These are phyloP conservation scores for Rhodofomes roseus DNA, from an alignment of 1,284 basidiomycete species.

Conservation along the genomic window DNA sequence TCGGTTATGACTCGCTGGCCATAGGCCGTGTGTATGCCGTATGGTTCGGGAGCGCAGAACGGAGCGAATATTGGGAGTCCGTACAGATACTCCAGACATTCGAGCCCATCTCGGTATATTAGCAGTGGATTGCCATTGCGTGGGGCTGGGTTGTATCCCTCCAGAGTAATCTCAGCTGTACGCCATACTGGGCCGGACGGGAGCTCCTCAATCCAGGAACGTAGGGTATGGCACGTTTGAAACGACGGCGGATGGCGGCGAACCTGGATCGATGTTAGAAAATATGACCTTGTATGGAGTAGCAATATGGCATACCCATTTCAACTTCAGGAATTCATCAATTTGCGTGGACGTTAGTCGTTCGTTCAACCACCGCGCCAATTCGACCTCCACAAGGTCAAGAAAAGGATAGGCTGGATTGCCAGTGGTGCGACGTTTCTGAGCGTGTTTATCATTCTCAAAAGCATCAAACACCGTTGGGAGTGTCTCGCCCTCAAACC, in stretches of 20 bases:
- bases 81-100: not conserved
- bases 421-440: not conserved
- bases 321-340: not conserved
- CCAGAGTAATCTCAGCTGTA: not conserved
- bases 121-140: not conserved
- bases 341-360: not conserved
- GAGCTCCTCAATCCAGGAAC: not conserved
- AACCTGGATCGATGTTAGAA: not conserved
- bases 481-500: not conserved
- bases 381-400: not conserved
- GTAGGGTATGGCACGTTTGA: not conserved
- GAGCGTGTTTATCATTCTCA: not conserved
- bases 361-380: not conserved
- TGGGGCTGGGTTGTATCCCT: not conserved
- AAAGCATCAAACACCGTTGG: not conserved
- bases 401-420: not conserved
- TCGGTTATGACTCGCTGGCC: not conserved
- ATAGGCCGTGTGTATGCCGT: not conserved
- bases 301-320: not conserved
- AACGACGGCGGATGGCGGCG: not conserved
- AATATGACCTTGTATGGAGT: not conserved
- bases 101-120: not conserved
- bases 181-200: not conserved
- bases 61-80: not conserved
- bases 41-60: not conserved